Percentiles rank a stretch among this genome's conserved stretches.
phyloP scores from a whole-genome alignment of 2,329 filamentous ascomycete genomes.

The Neofusicoccum parvum region DNA sequence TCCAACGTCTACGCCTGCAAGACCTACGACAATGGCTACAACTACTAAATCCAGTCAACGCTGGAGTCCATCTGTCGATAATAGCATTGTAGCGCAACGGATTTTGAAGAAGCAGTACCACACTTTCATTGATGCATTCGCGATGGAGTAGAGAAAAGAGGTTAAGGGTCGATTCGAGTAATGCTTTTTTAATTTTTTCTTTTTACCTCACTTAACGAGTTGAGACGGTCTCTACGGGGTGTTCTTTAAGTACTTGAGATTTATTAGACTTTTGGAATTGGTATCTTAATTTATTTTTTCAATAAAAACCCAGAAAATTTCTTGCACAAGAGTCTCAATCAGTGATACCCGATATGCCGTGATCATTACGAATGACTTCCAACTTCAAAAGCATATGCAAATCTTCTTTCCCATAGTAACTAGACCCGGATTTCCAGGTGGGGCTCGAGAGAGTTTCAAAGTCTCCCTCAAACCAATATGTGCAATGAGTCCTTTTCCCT shows the following conservation, averaged over 20 bases:
- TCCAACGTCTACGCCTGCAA: slow-evolving; percentile 14
- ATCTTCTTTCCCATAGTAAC: too few species aligned
- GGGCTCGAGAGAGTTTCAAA: too few species aligned
- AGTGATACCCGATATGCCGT: too few species aligned
- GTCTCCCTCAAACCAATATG: too few species aligned
- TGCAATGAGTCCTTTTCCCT: background rate
- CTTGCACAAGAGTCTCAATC: background rate
- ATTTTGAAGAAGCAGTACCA: too few species aligned
- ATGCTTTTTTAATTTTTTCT: background rate
- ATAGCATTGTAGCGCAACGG: too few species aligned
- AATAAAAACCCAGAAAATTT: background rate
- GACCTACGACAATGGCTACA: background rate
- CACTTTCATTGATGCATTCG: background rate
- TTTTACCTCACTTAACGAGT: too few species aligned
- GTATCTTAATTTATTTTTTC: background rate
- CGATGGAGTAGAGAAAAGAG: background rate
- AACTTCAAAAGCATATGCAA: too few species aligned
- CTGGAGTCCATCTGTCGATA: too few species aligned
- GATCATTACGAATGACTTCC: too few species aligned
- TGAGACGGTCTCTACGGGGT: slow-evolving; percentile 6
- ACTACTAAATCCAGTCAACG: too few species aligned
- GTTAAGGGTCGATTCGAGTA: background rate
- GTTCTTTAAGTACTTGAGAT: background rate
- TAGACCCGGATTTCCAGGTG: too few species aligned
- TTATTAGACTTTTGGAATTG: background rate